phyloP scores from a whole-genome alignment of 805 yeast species.

The Lachancea cidri region DNA sequence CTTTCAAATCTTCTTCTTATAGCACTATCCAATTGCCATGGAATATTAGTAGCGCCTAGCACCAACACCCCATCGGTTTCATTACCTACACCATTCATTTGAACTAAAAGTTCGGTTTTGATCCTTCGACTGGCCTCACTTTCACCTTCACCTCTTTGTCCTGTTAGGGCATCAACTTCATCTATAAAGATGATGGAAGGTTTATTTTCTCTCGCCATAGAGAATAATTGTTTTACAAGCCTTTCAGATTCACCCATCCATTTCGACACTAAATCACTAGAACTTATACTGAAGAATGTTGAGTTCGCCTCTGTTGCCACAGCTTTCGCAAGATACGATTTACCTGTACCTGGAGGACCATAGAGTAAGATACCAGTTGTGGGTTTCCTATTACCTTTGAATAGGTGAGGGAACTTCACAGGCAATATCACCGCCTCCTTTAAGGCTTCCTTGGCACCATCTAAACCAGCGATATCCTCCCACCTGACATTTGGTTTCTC shows the following conservation, averaged over 20 bases:
- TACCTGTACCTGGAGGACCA: constrained; percentile 98
- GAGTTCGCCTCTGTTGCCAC: constrained; percentile 98
- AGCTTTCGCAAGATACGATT: constrained; percentile 93
- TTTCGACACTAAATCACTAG: constrained; percentile 91
- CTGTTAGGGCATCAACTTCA: constrained; percentile 97
- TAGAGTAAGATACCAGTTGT: constrained; percentile 82
- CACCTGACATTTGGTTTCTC: constrained; percentile 91
- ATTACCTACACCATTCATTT: constrained; percentile 98
- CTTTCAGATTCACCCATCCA: constrained; percentile 99
- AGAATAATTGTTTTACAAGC: constrained; percentile 87
- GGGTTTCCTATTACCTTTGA: constrained; percentile 92
- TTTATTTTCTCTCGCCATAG: constrained; percentile 93
- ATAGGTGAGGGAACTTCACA: constrained; percentile 91
- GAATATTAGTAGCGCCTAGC: constrained; percentile 95
- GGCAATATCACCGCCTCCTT: constrained; percentile 97
- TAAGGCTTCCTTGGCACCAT: constrained; percentile 89
- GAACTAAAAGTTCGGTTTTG: constrained; percentile 91
- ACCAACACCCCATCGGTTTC: constrained; percentile 90
- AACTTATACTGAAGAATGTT: constrained; percentile 93
- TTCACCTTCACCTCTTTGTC: constrained; percentile 97
- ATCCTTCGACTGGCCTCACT: constrained; percentile 95
- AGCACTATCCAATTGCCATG: constrained; percentile 98
- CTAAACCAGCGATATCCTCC: constrained; percentile 96
- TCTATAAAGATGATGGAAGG: constrained; percentile 96
- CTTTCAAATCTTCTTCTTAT: constrained; percentile 94